These are phyloP conservation scores for Astragalus membranaceus DNA, from an alignment of 306 rosid genomes.

Conservation along the genomic window DNA sequence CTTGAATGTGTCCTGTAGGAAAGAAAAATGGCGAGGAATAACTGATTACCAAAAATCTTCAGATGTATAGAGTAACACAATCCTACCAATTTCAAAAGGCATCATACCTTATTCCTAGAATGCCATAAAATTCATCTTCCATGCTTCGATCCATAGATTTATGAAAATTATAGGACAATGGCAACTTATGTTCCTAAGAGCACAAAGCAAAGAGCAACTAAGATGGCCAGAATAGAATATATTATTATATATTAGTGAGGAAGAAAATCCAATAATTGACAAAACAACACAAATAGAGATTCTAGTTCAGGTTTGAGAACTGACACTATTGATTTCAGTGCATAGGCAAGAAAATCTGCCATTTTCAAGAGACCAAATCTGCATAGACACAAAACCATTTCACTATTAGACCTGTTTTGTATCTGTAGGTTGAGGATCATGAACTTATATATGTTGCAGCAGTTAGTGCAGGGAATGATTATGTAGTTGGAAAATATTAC, in stretches of 20 bases:
- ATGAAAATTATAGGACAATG: constrained; percentile 74
- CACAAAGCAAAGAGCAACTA: constrained; percentile 16
- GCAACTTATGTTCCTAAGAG: constrained; percentile 70
- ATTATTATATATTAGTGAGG: not conserved
- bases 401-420: no score
- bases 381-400: no score
- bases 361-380: no score
- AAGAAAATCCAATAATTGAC: no score
- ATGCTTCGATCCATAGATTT: constrained; percentile 86
- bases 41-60: not conserved
- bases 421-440: no score
- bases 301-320: no score
- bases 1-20: constrained; percentile 79
- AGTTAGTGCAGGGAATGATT: no score
- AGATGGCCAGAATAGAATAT: not conserved
- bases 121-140: constrained; percentile 95
- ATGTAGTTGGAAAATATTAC: no score
- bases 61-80: not conserved
- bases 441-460: no score
- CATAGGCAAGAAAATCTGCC: no score
- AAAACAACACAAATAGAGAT: no score
- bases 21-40: not conserved
- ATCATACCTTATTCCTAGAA: constrained; percentile 88
- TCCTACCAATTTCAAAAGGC: not conserved
- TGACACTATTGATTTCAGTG: no score